phyloP scores from a whole-genome alignment of 78 protist genomes.

The Emiliania huxleyi region DNA sequence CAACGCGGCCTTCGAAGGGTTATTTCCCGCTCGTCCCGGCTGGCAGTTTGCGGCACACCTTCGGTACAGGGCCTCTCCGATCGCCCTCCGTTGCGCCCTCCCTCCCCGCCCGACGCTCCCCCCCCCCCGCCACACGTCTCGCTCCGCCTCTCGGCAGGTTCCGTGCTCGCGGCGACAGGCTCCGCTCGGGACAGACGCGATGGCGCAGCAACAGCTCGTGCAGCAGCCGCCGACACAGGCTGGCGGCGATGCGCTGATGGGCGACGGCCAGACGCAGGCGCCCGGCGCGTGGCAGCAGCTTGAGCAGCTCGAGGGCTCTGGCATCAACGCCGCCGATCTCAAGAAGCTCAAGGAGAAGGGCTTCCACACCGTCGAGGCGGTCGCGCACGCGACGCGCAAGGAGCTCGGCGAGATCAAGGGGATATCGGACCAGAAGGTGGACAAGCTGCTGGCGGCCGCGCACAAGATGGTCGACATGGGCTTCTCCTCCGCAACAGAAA shows the following conservation, averaged over 20 bases:
- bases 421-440: slow-evolving; percentile 94
- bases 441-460: slow-evolving; percentile 85
- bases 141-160: too few species aligned
- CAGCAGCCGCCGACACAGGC: neutral
- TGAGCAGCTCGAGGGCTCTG: slow-evolving; percentile 36
- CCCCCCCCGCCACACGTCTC: too few species aligned
- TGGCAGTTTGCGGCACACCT: too few species aligned
- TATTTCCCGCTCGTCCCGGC: too few species aligned
- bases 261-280: neutral
- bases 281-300: neutral
- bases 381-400: slow-evolving; percentile 87
- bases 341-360: slow-evolving; percentile 92
- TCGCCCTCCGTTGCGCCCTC: too few species aligned
- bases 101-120: too few species aligned
- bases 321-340: slow-evolving; percentile 84
- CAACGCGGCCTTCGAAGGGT: too few species aligned
- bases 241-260: neutral
- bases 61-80: too few species aligned
- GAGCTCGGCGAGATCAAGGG: slow-evolving; percentile 86
- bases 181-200: too few species aligned
- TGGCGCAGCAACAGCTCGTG: neutral
- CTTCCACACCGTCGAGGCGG: slow-evolving; percentile 89
- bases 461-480: slow-evolving; percentile 89
- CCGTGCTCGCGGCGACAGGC: too few species aligned
- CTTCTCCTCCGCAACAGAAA: slow-evolving; percentile 91